Base-by-base conservation (phyloP, 139 green algal genomes). In the Chlamydomonas sp. region DNA sequence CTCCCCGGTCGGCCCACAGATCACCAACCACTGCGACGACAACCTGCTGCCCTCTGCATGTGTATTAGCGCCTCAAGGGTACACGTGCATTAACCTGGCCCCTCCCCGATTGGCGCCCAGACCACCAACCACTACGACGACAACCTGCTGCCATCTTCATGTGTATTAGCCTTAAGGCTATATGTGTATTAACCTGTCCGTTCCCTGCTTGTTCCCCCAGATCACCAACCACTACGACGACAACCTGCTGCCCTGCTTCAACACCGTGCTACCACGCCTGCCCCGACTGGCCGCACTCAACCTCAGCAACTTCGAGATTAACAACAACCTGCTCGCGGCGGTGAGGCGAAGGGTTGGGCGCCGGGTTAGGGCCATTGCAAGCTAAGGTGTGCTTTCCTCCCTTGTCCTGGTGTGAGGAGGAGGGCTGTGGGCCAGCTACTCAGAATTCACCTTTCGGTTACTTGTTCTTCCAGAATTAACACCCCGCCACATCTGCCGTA, bases 201-300 rank as follows among this genome's bases (percentile, higher is more conserved):
- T n/a, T 3, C 17, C 49, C 1, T 69, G 0, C 63, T 14, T 10
- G 58, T 58, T 69, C 18, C 62, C 15, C 12, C 73, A 87, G 84
- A 88, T 88, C 66, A 88, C 84, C 64, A 83, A 88, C 75, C 84
- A 88, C 75, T 88, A 83, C 63, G 84, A 88, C 63, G 84, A 88
- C 16, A 77, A 83, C 75, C 84, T 88, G 84, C 75, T 88, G 57
- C 75, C 63, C 63, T 88, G 84, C 84, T 83, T 88, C 63, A 57
- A 12, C 57, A 12, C 75, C 2, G 58, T 88, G 64, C 84, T 88
- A 20, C 84, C 84, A 9, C 75, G 84, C 64, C 75, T 88, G 75
- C 3, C 57, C 3, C 64, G 69, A 3, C 75, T 83, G 75, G 49
- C 57, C n/a, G 17, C 72, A 16, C 84, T 88, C 9, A 77, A 88